Evolutionary conservation across 148 eudicot genomes (phyloP).

Genomic region (Talinum fruticosum): DNA sequence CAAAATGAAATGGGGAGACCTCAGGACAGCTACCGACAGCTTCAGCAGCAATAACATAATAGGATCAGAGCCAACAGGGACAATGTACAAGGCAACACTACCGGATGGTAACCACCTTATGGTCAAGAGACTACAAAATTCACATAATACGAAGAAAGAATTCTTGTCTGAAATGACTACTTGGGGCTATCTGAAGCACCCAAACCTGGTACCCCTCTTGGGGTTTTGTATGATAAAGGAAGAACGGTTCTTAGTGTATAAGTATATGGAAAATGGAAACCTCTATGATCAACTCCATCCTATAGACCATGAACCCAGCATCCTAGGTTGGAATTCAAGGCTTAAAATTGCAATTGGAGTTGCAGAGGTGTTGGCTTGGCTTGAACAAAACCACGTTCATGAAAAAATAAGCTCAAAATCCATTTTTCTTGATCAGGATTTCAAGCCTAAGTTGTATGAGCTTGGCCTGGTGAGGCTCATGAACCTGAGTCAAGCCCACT

Average conservation of each 20-base stretch:
- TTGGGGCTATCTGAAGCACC: slow-evolving; percentile 43
- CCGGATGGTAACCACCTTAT: slow-evolving; percentile 38
- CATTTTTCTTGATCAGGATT: slow-evolving; percentile 39
- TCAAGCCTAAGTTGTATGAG: slow-evolving; percentile 41
- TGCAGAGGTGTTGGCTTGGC: slow-evolving; percentile 46
- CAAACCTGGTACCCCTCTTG: slow-evolving; percentile 46
- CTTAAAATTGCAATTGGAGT: slow-evolving; percentile 46
- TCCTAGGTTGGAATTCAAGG: slow-evolving; percentile 39
- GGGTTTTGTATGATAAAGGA: slow-evolving; percentile 46
- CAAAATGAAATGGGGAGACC: slow-evolving; percentile 41
- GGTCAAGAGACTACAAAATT: slow-evolving; percentile 48
- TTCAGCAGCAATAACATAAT: slow-evolving; percentile 45
- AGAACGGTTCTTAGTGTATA: slow-evolving; percentile 44
- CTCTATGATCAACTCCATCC: slow-evolving; percentile 39
- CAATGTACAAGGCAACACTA: slow-evolving; percentile 42
- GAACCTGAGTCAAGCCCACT: slow-evolving; percentile 47
- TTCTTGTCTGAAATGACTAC: slow-evolving; percentile 47
- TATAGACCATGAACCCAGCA: slow-evolving; percentile 27
- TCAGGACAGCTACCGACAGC: slow-evolving; percentile 50
- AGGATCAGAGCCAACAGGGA: slow-evolving; percentile 37
- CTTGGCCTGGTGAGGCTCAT: slow-evolving; percentile 52
- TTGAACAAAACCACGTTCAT: slow-evolving; percentile 48
- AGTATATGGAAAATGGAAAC: slow-evolving; percentile 44
- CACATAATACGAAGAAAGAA: slow-evolving; percentile 39
- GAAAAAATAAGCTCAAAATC: slow-evolving; percentile 57